Conservation (phyloP, 106 monocot species). For the Ottelia alismoides region DNA sequence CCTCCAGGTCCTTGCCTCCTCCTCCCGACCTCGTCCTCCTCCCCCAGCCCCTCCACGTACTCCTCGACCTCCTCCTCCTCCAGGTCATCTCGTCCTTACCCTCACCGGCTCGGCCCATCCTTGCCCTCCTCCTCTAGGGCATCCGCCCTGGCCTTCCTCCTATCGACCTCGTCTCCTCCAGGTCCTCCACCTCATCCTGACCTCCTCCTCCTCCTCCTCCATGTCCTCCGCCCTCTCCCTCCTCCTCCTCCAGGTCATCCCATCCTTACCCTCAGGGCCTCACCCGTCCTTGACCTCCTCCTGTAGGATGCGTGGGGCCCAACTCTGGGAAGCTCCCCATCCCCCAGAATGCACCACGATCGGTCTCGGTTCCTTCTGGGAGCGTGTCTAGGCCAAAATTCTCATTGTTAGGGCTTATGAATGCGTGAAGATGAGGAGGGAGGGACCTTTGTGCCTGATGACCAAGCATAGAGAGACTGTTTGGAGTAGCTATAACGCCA, state of each 20-base stretch:
- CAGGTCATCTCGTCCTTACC: slow-evolving; percentile 41
- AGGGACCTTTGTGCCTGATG: slow-evolving; percentile 84
- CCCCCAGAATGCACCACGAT: slow-evolving; percentile 9
- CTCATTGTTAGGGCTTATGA: slow-evolving; percentile 48
- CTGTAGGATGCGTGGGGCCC: slow-evolving; percentile 45
- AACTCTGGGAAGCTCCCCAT: slow-evolving; percentile 13
- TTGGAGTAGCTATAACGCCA: slow-evolving; percentile 60
- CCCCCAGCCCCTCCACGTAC: slow-evolving; percentile 43
- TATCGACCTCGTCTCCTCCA: too few relatives aligned
- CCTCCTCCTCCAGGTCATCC: slow-evolving; percentile 38
- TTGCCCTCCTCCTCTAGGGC: slow-evolving; percentile 33
- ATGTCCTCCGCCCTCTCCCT: slow-evolving; percentile 66
- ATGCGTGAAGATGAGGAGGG: slow-evolving; percentile 63
- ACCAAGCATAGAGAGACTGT: slow-evolving; percentile 86
- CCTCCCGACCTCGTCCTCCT: slow-evolving; percentile 84
- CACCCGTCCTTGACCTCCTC: slow-evolving; percentile 90
- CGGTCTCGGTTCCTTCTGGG: slow-evolving; percentile 8
- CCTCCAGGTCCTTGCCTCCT: slow-evolving; percentile 64
- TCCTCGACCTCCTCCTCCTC: slow-evolving; percentile 51
- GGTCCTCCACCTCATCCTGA: slow-evolving; percentile 68
- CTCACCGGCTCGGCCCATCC: slow-evolving; percentile 54
- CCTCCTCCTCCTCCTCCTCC: slow-evolving; percentile 56
- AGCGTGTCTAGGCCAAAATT: slow-evolving; percentile 19
- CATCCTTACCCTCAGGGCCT: slow-evolving; percentile 60
- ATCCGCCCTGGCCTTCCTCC: slow-evolving; percentile 23